Evolutionary conservation across 2,329 filamentous ascomycete species (phyloP).

Genomic region (Fusarium newnesense): DNA sequence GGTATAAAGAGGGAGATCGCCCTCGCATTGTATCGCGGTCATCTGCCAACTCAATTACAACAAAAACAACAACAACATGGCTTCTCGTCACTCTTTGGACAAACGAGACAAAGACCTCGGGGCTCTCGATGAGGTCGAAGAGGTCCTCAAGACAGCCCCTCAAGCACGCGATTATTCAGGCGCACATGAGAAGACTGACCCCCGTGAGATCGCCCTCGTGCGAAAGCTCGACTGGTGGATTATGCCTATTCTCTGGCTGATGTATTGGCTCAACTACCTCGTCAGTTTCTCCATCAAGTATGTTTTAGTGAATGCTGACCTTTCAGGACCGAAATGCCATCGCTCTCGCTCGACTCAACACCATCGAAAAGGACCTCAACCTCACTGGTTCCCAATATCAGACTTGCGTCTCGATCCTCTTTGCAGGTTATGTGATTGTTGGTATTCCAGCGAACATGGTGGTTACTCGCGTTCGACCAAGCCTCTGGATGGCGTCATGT

Average conservation of each 20-base stretch:
- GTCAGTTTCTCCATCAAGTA: neutral
- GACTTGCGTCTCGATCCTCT: conserved; percentile 44
- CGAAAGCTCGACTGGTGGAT: conserved; percentile 34
- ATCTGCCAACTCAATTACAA: neutral
- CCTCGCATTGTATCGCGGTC: neutral
- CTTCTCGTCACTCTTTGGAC: neutral
- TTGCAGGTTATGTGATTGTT: conserved; percentile 57
- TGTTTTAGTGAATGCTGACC: neutral
- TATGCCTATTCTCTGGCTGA: conserved; percentile 47
- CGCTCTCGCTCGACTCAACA: conserved; percentile 52
- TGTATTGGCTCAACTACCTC: conserved; percentile 56
- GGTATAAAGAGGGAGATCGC: neutral
- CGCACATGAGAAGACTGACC: conserved; percentile 33
- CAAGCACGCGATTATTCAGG: conserved; percentile 31
- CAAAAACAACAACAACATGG: neutral
- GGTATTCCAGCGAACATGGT: conserved; percentile 57
- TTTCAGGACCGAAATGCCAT: conserved; percentile 56
- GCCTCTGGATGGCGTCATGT: conserved; percentile 51
- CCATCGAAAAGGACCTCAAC: conserved; percentile 43
- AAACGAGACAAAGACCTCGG: neutral
- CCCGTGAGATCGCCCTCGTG: conserved; percentile 32
- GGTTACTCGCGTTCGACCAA: conserved; percentile 53
- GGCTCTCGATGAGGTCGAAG: conserved; percentile 12
- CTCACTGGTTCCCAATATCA: conserved; percentile 44
- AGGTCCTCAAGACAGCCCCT: conserved; percentile 9